Evolutionary conservation across 345 rosid species (phyloP), one percentile per base, ranked within the genome.

Genomic region (Citrus cavaleriei): DNA sequence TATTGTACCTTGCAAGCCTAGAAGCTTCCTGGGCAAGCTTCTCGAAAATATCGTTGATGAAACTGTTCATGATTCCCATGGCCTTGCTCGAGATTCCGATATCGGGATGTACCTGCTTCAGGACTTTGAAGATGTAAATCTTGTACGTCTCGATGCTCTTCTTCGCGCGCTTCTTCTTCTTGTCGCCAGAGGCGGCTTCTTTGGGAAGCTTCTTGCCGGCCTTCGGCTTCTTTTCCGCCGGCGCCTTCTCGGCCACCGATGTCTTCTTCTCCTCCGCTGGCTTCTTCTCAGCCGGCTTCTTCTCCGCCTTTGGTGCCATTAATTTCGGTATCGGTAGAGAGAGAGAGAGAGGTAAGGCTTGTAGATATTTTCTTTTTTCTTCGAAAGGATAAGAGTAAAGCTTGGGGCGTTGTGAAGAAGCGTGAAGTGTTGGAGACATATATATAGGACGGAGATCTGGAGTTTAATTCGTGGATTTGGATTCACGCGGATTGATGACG

Each of bases 51-150:
- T 83, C 85, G 55, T 83, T 83, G 83, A 79, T 83, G 78, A 83
- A 83, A 61, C 83, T 79, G 78, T 83, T 83, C 86, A 83, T 83
- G 42, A 80, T 83, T 9, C 86, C 86, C 86, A 83, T 83, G 22
- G 86, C 86, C 76, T 80, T 83, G 79, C 83, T 80, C 5, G 86
- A 83, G 77, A 83, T 80, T 64, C 86, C 86, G 25, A 87, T 87
- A 19, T 89, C 91, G 1, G 91, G 91, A 35, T 88, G 91, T 18
- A 88, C 91, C 75, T 88, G 91, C 24, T 88, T 88, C 14, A 86
- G 78, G 62, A 88, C 91, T 77, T 88, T 88, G 84, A 88, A 88
- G 78, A 88, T 88, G 75, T 88, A 88, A 79, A 89, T 89, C 92
- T 89, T 89, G 83, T 89, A 89, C 0, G 90, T 89, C 89, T 89